Evolutionary conservation across 2,329 filamentous ascomycete genomes (phyloP).

Genomic region (Stagonosporopsis tanaceti): DNA sequence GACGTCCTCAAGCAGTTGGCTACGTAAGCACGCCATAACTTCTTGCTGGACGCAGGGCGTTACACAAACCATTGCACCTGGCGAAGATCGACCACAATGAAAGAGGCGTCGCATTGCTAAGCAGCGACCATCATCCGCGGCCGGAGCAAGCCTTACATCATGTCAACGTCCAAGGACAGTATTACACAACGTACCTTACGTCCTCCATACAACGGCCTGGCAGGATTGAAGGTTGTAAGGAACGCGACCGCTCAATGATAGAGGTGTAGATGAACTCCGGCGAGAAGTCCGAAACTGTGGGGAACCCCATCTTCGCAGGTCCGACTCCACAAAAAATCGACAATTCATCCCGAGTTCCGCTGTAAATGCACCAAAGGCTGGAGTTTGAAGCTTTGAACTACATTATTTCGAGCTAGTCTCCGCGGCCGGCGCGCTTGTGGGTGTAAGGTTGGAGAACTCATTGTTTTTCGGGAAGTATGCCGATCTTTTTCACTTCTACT

Average conservation of each 20-base stretch:
- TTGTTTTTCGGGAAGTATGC: constrained; percentile 5
- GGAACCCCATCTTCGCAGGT: constrained; percentile 14
- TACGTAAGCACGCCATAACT: not conserved
- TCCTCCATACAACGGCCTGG: not conserved
- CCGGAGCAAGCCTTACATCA: constrained; percentile 1
- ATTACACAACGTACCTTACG: not conserved
- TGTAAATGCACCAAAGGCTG: constrained; percentile 1
- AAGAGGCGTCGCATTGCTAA: constrained; percentile 8
- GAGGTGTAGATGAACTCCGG: constrained; percentile 1
- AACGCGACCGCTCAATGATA: not conserved
- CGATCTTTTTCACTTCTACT: constrained; percentile 2
- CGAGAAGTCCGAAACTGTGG: constrained; percentile 20
- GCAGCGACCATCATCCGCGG: constrained; percentile 17
- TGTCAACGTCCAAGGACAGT: not conserved
- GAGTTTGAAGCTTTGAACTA: not conserved
- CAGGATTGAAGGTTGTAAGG: not conserved
- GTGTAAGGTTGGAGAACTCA: not conserved
- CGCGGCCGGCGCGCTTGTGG: constrained; percentile 30
- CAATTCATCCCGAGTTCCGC: not conserved
- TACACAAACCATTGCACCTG: not conserved
- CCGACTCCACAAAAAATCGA: constrained; percentile 10
- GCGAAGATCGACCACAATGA: constrained; percentile 13
- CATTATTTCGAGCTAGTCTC: constrained; percentile 24
- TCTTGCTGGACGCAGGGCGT: not conserved
- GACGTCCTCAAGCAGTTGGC: not conserved